phyloP scores from a whole-genome alignment of 2,329 filamentous ascomycete species.

The Intubia oerlemansii region DNA sequence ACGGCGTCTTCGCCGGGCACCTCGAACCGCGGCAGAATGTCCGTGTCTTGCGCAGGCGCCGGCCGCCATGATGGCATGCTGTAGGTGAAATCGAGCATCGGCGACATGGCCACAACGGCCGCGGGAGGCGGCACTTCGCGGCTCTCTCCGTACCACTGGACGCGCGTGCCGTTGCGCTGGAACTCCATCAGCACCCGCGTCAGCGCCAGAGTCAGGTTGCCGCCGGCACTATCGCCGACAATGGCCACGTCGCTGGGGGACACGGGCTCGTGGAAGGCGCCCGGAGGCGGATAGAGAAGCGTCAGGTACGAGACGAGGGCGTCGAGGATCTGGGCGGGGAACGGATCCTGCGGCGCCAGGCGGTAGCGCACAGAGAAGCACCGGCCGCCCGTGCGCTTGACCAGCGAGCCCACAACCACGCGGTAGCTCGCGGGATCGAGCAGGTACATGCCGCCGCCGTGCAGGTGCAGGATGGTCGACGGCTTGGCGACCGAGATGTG shows the following conservation, averaged over 20 bases:
- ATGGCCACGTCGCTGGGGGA: slow-evolving; percentile 45
- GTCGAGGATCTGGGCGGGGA: slow-evolving; percentile 55
- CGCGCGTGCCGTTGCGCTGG: slow-evolving; percentile 19
- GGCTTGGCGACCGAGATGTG: slow-evolving; percentile 38
- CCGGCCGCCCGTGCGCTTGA: slow-evolving; percentile 43
- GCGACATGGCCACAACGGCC: slow-evolving; percentile 38
- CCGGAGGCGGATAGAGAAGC: slow-evolving; percentile 48
- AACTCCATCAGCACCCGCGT: slow-evolving; percentile 49
- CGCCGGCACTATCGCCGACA: slow-evolving; percentile 56
- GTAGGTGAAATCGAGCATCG: slow-evolving; percentile 52
- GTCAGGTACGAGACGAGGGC: slow-evolving; percentile 51
- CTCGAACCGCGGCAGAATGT: slow-evolving; percentile 35
- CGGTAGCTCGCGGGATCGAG: slow-evolving; percentile 51
- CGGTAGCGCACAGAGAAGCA: slow-evolving; percentile 56
- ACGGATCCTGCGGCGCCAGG: slow-evolving; percentile 52
- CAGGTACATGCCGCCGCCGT: slow-evolving; percentile 56
- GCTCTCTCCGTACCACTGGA: slow-evolving; percentile 38
- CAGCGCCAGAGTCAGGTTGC: slow-evolving; percentile 44
- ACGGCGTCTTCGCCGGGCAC: slow-evolving; percentile 11
- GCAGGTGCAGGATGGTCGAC: slow-evolving; percentile 50
- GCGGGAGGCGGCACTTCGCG: slow-evolving; percentile 44
- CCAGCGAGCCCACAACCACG: slow-evolving; percentile 32
- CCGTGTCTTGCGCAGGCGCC: slow-evolving; percentile 25
- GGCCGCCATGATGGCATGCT: slow-evolving; percentile 31
- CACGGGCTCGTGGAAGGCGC: slow-evolving; percentile 44